A percentile compares a stretch with the other conserved stretches of the same genome.
Conservation (phyloP, 208 protist species). For the Herpetomonas tarakana region DNA sequence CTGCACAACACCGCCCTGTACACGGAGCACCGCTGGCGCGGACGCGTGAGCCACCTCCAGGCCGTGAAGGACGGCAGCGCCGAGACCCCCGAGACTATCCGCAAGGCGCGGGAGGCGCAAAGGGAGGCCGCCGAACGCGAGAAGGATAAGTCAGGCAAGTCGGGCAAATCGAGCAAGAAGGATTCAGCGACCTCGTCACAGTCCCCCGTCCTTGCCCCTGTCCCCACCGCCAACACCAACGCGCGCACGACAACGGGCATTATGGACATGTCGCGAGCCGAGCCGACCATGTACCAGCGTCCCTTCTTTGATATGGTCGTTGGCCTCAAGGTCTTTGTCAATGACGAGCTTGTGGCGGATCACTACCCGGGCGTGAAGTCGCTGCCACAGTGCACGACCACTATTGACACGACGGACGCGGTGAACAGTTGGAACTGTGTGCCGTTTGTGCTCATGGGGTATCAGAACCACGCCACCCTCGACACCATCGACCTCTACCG, state of each 20-base stretch:
- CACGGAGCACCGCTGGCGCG: constrained; percentile 70
- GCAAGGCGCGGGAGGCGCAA: constrained; percentile 13
- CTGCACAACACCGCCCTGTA: constrained; percentile 64
- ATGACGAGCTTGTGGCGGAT: constrained; percentile 64
- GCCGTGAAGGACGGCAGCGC: constrained; percentile 21
- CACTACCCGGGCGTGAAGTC: constrained; percentile 42
- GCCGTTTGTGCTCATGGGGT: constrained; percentile 67
- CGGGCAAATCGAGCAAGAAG: too few species aligned
- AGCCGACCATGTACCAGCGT: constrained; percentile 42
- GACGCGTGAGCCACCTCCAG: constrained; percentile 46
- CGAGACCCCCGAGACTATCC: constrained; percentile 18
- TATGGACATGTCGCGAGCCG: constrained; percentile 25
- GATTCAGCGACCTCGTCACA: not conserved
- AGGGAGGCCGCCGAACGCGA: not conserved
- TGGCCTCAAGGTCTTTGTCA: constrained; percentile 63
- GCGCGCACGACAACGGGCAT: not conserved
- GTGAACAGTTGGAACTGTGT: constrained; percentile 59
- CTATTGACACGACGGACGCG: constrained; percentile 48
- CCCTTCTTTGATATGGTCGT: constrained; percentile 57
- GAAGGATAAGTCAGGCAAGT: not conserved
- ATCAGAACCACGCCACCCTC: constrained; percentile 48
- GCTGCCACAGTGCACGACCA: constrained; percentile 63
- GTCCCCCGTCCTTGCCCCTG: not conserved
- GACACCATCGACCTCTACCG: constrained; percentile 54
- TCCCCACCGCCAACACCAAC: not conserved